Evolutionary conservation across 768 basidiomycete species (phyloP), one percentile per base, ranked within the genome.

Genomic region (Boletus reticuloceps): DNA sequence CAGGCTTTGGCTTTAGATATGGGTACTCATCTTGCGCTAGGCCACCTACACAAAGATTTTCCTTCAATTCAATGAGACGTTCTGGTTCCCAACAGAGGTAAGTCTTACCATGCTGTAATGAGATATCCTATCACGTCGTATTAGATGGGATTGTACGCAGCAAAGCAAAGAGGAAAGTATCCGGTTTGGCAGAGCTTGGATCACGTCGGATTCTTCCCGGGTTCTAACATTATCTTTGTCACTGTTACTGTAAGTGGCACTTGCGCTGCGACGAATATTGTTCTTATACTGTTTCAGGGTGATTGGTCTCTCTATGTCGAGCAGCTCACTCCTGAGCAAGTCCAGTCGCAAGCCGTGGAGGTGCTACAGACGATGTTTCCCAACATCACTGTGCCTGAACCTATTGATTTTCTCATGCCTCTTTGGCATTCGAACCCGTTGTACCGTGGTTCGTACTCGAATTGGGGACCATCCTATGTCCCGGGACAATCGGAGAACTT

Each of bases 171-270:
- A 20, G 86, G 86, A 7, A 74, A 77, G 32, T 88, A 86, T 67
- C 82, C 84, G 0, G 78, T 86, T 7, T 87, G 85, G 86, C 85
- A 87, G 61, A 82, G 77, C 60, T 64, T 87, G 44, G 85, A 88
- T 63, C 76, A 82, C 51, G 57, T 69, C 1, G 73, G 75, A 44
- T 88, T 85, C 65, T 75, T 86, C 51, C 83, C 82, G 16, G 84
- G 80, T 6, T 85, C 82, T 4, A 79, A 82, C 12, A 76, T 88
- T 1, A 45, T 69, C 25, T 62, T 64, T 39, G 67, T 64, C 25
- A 70, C 67, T 0, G 67, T 70, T 0, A 70, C 69, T 1, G 67
- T 70, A 42, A 41, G 67, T 48, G 12, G 10, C 29, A 38, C 34
- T 8, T 5, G 8, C 39, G 14, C 17, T 0, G 6, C 9, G 10